Percentiles rank a stretch among this genome's conserved stretches.
Conservation (phyloP, 2,329 filamentous ascomycete species). For the Penicillium sp. region DNA sequence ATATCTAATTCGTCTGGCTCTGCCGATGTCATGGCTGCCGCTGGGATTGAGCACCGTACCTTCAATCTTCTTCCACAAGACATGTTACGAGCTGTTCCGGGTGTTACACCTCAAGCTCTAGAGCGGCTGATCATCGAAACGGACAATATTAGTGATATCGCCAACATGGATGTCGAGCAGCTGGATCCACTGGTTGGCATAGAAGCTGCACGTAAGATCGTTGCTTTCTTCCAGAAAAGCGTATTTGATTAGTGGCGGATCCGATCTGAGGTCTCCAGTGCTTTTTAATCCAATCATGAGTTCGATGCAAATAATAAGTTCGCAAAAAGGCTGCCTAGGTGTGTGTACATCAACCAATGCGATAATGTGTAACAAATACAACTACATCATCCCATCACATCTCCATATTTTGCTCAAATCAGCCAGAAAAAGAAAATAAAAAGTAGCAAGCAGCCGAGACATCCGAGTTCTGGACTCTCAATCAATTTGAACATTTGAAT, state of each 20-base stretch:
- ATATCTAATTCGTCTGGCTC: conserved; percentile 28
- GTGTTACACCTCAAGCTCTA: conserved; percentile 77
- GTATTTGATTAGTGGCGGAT: conserved; percentile 50
- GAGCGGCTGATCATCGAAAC: conserved; percentile 69
- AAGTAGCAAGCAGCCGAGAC: conserved; percentile 2
- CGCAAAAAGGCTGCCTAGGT: background rate
- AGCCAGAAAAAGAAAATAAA: background rate
- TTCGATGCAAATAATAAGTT: background rate
- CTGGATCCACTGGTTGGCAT: conserved; percentile 73
- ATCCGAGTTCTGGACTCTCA: background rate
- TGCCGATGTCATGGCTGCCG: conserved; percentile 59
- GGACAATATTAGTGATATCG: conserved; percentile 76
- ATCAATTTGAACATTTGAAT: background rate
- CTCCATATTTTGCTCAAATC: background rate
- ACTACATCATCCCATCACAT: background rate
- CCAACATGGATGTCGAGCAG: conserved; percentile 77
- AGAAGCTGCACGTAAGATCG: conserved; percentile 73
- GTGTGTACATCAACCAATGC: background rate
- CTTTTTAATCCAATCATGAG: background rate
- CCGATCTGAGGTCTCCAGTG: background rate
- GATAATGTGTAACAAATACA: background rate
- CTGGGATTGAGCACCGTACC: conserved; percentile 56
- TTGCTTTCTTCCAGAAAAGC: conserved; percentile 73
- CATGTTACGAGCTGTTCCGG: conserved; percentile 82
- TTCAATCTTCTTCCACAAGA: conserved; percentile 88